Base-by-base conservation (phyloP, 345 rosid species). In the Pistacia atlantica region DNA sequence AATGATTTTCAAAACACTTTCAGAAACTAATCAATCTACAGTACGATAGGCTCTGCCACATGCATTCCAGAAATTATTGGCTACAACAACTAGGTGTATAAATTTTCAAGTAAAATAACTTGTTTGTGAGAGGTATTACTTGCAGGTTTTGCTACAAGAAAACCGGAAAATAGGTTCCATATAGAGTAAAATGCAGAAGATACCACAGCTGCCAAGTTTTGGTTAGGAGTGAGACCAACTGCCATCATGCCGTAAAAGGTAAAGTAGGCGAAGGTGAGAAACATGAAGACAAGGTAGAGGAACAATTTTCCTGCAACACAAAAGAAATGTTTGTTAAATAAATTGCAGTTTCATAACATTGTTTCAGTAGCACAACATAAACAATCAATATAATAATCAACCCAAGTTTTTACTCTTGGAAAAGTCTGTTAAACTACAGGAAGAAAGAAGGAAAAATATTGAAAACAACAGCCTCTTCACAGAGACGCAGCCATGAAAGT, bases 201-300 rank as follows among this genome's bases (percentile, higher is more conserved):
- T 78, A 93, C 80, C 35, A 93, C 96, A 0, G 97, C 94, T 0
- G 98, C 94, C 84, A 89, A 66, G 75, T 93, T 93, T 65, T 79
- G 95, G 67, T 80, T 78, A 51, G 98, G 96, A 48, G 97, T 93
- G 77, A 95, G 90, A 69, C 98, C 98, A 75, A 95, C 92, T 20
- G 92, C 97, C 98, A 95, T 95, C 95, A 93, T 89, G 31, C 98
- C 98, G 7, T 91, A 93, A 80, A 88, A 88, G 84, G 98, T 95
- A 77, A 85, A 95, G 89, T 89, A 95, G 28, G 94, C 87, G 92
- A 95, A 95, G 2, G 98, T 93, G 57, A 93, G 92, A 87, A 95
- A 95, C 94, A 89, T 86, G 91, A 95, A 90, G 74, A 93, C 59
- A 80, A 93, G 37, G 69, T 85, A 95, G 20, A 95, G 78, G 14